These are phyloP conservation scores for Cicer bijugum DNA, from an alignment of 306 rosid genomes.

Conservation along the genomic window DNA sequence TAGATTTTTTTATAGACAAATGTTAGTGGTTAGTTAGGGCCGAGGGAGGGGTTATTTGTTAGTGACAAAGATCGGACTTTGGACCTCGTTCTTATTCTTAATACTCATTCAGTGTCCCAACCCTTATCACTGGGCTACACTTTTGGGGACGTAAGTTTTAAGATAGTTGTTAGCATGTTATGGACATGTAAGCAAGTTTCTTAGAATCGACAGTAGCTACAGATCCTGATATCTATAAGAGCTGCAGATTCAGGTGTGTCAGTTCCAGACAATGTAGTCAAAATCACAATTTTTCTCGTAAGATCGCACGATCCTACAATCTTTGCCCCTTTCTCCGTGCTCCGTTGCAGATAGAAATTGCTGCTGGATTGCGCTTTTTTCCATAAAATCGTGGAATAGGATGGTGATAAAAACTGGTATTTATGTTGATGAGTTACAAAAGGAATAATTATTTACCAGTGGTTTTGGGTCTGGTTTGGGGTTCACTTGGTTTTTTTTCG, in stretches of 20 bases:
- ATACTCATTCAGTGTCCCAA: no score
- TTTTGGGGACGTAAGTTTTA: neutral
- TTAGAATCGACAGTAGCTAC: no score
- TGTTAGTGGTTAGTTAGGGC: no score
- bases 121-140: no score
- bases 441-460: no score
- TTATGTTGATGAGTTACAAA: no score
- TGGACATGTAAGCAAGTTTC: slow-evolving; percentile 1
- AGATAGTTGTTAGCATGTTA: slow-evolving; percentile 28
- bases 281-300: neutral
- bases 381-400: neutral
- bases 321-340: neutral
- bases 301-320: neutral
- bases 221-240: neutral
- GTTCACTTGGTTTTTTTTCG: no score
- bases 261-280: neutral
- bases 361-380: neutral
- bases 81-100: no score
- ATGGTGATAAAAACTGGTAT: no score
- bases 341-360: neutral
- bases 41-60: no score
- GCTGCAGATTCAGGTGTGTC: neutral
- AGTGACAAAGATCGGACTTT: no score
- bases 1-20: neutral
- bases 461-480: no score